Conservation (phyloP, 2,329 filamentous ascomycete genomes). For the Aspergillus tanneri region DNA sequence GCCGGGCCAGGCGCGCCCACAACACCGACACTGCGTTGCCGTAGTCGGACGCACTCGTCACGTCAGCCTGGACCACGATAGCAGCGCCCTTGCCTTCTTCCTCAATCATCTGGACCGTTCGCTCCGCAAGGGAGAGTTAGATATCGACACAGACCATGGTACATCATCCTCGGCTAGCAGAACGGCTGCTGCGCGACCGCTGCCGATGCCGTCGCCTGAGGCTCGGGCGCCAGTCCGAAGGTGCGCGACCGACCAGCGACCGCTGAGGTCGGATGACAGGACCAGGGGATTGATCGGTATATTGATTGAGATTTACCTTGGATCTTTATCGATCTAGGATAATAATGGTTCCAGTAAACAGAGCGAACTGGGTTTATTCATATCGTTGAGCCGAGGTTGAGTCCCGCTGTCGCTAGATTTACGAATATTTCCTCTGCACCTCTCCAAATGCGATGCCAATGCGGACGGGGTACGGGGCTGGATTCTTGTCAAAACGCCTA, state of each 20-base stretch:
- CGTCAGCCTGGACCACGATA: constrained; percentile 45
- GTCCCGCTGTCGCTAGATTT: too few species aligned
- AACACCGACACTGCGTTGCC: constrained; percentile 55
- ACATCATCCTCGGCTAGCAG: constrained; percentile 61
- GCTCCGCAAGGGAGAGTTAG: constrained; percentile 50
- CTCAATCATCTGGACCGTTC: constrained; percentile 56
- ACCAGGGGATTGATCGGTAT: background rate
- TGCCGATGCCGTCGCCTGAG: constrained; percentile 58
- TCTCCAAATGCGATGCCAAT: too few species aligned
- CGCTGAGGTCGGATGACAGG: background rate
- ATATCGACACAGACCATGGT: constrained; percentile 60
- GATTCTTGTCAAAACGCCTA: too few species aligned
- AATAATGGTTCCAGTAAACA: too few species aligned
- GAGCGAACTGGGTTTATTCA: too few species aligned
- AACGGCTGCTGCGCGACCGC: constrained; percentile 58
- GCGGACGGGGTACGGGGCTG: too few species aligned
- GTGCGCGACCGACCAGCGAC: constrained; percentile 23
- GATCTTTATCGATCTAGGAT: too few species aligned
- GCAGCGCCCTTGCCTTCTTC: constrained; percentile 41
- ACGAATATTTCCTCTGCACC: too few species aligned
- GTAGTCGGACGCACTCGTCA: constrained; percentile 57
- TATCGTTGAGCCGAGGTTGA: too few species aligned
- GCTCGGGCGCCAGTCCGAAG: constrained; percentile 61
- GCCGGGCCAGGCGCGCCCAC: constrained; percentile 60
- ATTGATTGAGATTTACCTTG: background rate